A percentile compares a stretch with the other conserved stretches of the same genome.
These are phyloP conservation scores for Lojkania enalia DNA, from an alignment of 2,329 filamentous ascomycete species.

Conservation along the genomic window DNA sequence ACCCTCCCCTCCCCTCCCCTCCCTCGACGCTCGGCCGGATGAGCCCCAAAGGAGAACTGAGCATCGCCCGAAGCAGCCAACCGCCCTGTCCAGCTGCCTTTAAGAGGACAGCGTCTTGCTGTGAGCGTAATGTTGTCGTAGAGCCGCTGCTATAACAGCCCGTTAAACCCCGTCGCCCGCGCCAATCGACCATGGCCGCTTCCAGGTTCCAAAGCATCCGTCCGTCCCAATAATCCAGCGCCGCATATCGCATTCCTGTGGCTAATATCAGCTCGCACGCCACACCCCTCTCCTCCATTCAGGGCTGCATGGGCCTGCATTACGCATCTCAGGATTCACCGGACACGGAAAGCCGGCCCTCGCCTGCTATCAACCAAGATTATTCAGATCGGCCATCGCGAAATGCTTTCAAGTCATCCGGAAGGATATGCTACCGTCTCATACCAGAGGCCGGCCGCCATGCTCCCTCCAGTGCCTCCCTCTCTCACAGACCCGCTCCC, in stretches of 20 bases:
- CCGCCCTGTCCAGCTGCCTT: conserved; percentile 8
- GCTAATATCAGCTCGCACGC: conserved; percentile 13
- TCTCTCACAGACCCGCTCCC: conserved; percentile 2
- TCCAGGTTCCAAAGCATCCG: too few relatives aligned
- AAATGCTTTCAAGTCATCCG: conserved; percentile 7
- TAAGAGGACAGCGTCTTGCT: conserved; percentile 8
- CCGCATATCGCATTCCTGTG: too few relatives aligned
- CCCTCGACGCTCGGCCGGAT: not conserved
- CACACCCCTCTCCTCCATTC: conserved; percentile 8
- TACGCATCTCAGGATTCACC: conserved; percentile 7
- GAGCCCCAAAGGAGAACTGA: not conserved
- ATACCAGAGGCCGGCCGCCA: conserved; percentile 4
- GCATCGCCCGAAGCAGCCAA: conserved; percentile 9
- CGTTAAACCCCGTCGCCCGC: conserved; percentile 12
- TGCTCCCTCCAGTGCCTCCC: conserved; percentile 8
- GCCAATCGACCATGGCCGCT: conserved; percentile 4
- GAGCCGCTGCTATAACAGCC: not conserved
- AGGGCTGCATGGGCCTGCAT: not conserved
- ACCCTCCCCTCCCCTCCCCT: not conserved
- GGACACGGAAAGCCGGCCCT: conserved; percentile 3
- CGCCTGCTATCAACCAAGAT: conserved; percentile 3
- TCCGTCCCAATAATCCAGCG: too few relatives aligned
- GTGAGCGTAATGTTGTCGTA: not conserved
- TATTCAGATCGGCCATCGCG: conserved; percentile 10
- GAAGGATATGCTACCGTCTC: conserved; percentile 5